Evolutionary conservation across 768 basidiomycete genomes (phyloP).

Genomic region (Rhizopogon vulgaris): DNA sequence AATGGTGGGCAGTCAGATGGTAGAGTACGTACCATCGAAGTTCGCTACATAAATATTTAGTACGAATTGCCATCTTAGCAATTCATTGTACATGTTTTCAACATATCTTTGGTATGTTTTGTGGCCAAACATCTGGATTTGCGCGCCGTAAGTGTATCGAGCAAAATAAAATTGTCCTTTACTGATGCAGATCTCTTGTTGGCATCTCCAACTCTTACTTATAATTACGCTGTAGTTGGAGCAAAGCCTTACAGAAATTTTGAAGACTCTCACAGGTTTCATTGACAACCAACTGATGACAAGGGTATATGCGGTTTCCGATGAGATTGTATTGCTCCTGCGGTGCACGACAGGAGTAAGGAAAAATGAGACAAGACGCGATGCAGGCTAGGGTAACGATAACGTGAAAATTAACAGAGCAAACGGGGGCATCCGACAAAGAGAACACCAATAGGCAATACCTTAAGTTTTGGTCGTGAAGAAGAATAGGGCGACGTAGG

Average conservation of each 20-base stretch:
- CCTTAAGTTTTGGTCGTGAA: conserved; percentile 31
- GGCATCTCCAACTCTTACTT: too few relatives aligned
- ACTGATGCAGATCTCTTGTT: too few relatives aligned
- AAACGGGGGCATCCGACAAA: conserved; percentile 20
- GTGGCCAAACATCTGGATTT: too few relatives aligned
- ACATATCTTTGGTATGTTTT: too few relatives aligned
- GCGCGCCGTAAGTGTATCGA: too few relatives aligned
- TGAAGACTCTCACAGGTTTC: neutral
- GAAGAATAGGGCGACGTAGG: conserved; percentile 10
- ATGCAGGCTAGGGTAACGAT: conserved; percentile 25
- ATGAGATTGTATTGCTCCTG: conserved; percentile 7
- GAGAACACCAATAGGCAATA: conserved; percentile 27
- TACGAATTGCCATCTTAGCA: too few relatives aligned
- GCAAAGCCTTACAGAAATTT: neutral
- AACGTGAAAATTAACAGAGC: conserved; percentile 24
- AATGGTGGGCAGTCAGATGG: too few relatives aligned
- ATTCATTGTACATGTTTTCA: too few relatives aligned
- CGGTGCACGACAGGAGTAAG: conserved; percentile 5
- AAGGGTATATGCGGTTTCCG: conserved; percentile 7
- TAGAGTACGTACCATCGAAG: too few relatives aligned
- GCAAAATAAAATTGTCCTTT: too few relatives aligned
- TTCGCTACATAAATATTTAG: too few relatives aligned
- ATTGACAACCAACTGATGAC: neutral
- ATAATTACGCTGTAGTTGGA: too few relatives aligned
- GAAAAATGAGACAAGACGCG: conserved; percentile 9